These are phyloP conservation scores for Urostyla sp. DNA, from an alignment of 73 alveolate genomes.

Conservation along the genomic window DNA sequence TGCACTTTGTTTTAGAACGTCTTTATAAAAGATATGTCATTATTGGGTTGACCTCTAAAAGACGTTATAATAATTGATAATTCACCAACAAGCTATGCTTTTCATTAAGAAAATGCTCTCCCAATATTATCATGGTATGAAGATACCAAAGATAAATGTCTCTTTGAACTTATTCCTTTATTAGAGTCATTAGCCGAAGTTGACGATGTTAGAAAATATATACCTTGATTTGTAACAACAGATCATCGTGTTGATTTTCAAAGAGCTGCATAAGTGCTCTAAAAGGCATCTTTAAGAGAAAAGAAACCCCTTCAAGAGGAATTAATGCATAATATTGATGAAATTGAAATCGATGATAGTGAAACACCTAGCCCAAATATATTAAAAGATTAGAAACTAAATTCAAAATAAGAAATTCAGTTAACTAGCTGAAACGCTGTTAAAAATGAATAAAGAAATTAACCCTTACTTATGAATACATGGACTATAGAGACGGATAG, in stretches of 20 bases:
- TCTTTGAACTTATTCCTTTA: constrained; percentile 59
- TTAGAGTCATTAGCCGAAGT: constrained; percentile 59
- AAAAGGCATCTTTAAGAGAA: constrained; percentile 26
- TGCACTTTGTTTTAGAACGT: constrained; percentile 37
- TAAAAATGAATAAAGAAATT: background rate
- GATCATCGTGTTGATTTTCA: constrained; percentile 47
- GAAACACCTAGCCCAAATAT: background rate
- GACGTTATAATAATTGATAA: constrained; percentile 59
- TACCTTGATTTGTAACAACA: constrained; percentile 44
- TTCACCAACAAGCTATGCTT: constrained; percentile 83
- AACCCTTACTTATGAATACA: background rate
- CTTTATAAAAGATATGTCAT: constrained; percentile 50
- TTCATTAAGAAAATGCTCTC: constrained; percentile 88
- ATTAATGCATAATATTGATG: background rate
- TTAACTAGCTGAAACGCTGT: background rate
- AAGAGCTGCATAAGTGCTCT: constrained; percentile 14
- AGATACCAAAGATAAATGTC: constrained; percentile 79
- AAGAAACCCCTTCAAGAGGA: background rate
- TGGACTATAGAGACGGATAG: too few species aligned
- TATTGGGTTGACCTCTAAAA: constrained; percentile 27
- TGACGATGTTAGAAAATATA: constrained; percentile 75
- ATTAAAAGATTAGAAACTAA: background rate
- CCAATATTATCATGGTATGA: constrained; percentile 90
- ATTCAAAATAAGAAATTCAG: too few species aligned
- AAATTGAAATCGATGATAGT: background rate